These are phyloP conservation scores for Candolleomyces eurysporus DNA, from an alignment of 768 basidiomycete genomes.

Conservation along the genomic window DNA sequence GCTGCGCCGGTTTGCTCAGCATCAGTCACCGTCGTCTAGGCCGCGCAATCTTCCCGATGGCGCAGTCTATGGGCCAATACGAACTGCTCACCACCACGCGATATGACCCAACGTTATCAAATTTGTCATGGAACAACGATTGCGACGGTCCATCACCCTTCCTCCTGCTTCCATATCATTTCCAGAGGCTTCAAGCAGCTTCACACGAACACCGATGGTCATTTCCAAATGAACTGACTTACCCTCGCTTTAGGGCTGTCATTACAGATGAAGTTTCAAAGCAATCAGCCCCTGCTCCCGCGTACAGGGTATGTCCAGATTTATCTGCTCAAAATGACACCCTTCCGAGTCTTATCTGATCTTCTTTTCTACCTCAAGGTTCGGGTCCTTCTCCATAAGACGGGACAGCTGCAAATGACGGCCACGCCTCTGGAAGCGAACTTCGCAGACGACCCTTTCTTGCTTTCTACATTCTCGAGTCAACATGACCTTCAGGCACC, in stretches of 20 bases:
- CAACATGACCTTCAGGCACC: slow-evolving; percentile 15
- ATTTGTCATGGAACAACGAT: slow-evolving; percentile 57
- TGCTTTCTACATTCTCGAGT: not conserved
- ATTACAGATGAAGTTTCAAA: slow-evolving; percentile 8
- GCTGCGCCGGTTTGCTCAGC: too few species aligned
- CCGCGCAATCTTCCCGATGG: too few species aligned
- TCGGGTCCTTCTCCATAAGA: slow-evolving; percentile 15
- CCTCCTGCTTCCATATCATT: slow-evolving; percentile 60
- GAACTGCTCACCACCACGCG: slow-evolving; percentile 55
- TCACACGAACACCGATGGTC: slow-evolving; percentile 21
- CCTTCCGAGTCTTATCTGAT: not conserved
- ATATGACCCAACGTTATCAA: slow-evolving; percentile 51
- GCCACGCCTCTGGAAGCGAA: slow-evolving; percentile 7
- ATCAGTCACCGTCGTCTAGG: too few species aligned
- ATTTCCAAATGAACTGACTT: not conserved
- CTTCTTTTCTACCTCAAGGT: slow-evolving; percentile 1
- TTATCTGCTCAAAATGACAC: not conserved
- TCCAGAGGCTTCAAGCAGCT: slow-evolving; percentile 56
- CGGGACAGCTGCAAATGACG: slow-evolving; percentile 15
- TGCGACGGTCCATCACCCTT: slow-evolving; percentile 50
- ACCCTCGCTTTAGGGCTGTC: slow-evolving; percentile 3
- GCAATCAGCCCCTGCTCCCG: slow-evolving; percentile 11
- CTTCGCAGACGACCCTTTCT: slow-evolving; percentile 17
- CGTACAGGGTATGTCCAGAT: slow-evolving; percentile 22
- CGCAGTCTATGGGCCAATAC: slow-evolving; percentile 12